A percentile compares a stretch with the other conserved stretches of the same genome.
These are phyloP conservation scores for Nakazawaea anatomiae DNA, from an alignment of 805 yeast species.

Conservation along the genomic window DNA sequence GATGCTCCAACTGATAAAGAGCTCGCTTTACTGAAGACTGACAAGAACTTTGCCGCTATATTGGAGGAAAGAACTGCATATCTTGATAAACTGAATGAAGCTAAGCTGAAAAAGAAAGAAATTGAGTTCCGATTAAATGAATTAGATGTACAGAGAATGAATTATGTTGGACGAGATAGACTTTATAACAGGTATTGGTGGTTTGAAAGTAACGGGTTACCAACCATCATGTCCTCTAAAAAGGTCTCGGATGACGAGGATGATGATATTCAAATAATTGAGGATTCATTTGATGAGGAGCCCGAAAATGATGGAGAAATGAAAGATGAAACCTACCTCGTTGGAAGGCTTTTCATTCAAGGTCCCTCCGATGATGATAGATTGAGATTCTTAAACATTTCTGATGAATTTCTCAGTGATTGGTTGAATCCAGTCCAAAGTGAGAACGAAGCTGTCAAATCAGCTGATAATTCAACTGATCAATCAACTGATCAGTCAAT, in stretches of 20 bases:
- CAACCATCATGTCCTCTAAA: constrained; percentile 26
- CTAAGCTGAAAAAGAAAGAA: constrained; percentile 41
- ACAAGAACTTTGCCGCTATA: constrained; percentile 36
- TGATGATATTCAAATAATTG: constrained; percentile 17
- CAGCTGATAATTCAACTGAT: too few relatives aligned
- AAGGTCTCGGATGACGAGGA: constrained; percentile 19
- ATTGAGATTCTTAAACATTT: constrained; percentile 15
- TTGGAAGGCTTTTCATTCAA: constrained; percentile 87
- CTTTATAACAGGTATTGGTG: constrained; percentile 90
- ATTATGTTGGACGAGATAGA: constrained; percentile 75
- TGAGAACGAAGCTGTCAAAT: neutral
- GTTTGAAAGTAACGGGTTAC: constrained; percentile 85
- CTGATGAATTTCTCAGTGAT: constrained; percentile 34
- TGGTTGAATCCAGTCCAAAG: constrained; percentile 16
- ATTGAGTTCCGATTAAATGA: constrained; percentile 61
- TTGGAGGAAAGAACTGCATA: constrained; percentile 39
- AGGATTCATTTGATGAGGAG: constrained; percentile 26
- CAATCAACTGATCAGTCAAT: neutral
- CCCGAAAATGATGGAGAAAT: constrained; percentile 42
- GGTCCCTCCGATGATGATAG: constrained; percentile 65
- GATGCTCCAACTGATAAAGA: constrained; percentile 28
- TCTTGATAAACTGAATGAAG: constrained; percentile 35
- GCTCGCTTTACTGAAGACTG: constrained; percentile 30
- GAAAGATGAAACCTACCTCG: constrained; percentile 53
- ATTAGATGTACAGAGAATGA: constrained; percentile 71